Percentiles rank a stretch among this genome's conserved stretches.
These are phyloP conservation scores for Eudorina sp. DNA, from an alignment of 139 green algal species.

Conservation along the genomic window DNA sequence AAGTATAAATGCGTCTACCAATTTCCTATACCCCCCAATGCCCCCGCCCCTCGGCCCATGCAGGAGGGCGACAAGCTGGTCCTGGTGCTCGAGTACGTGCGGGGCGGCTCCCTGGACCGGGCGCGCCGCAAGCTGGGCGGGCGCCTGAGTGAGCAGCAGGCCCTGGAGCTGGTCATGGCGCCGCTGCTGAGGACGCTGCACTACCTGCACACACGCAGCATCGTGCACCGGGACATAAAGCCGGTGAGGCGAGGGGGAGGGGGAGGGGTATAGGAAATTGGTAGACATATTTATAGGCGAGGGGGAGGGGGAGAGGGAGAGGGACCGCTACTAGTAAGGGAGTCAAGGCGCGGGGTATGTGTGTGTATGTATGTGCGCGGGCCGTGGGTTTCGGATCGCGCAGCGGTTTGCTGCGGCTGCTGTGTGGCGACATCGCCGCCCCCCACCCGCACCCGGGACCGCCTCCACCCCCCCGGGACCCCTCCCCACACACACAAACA, in stretches of 20 bases:
- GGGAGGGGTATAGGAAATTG: too few relatives aligned
- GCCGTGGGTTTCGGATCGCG: not conserved
- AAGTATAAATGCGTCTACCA: too few relatives aligned
- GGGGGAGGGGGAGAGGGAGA: not conserved
- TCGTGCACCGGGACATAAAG: conserved; percentile 65
- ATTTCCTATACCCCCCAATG: not conserved
- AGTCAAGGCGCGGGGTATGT: not conserved
- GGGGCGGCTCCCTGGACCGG: conserved; percentile 51
- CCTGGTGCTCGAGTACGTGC: conserved; percentile 60
- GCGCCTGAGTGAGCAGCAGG: conserved; percentile 50
- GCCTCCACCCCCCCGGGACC: too few relatives aligned
- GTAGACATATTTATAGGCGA: too few relatives aligned
- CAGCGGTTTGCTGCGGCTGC: not conserved
- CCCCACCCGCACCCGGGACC: not conserved
- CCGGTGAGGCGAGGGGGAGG: conserved; percentile 21
- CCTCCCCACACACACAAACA: not conserved
- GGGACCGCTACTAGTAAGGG: not conserved
- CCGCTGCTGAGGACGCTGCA: conserved; percentile 58
- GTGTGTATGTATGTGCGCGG: not conserved
- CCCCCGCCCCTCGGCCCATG: not conserved
- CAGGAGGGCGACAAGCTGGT: conserved; percentile 56
- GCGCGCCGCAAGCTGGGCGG: conserved; percentile 51
- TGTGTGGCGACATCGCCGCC: not conserved
- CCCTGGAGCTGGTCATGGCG: conserved; percentile 55
- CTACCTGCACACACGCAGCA: conserved; percentile 57